Evolutionary conservation across 768 basidiomycete species (phyloP).

Genomic region (Tulasnella sp.): DNA sequence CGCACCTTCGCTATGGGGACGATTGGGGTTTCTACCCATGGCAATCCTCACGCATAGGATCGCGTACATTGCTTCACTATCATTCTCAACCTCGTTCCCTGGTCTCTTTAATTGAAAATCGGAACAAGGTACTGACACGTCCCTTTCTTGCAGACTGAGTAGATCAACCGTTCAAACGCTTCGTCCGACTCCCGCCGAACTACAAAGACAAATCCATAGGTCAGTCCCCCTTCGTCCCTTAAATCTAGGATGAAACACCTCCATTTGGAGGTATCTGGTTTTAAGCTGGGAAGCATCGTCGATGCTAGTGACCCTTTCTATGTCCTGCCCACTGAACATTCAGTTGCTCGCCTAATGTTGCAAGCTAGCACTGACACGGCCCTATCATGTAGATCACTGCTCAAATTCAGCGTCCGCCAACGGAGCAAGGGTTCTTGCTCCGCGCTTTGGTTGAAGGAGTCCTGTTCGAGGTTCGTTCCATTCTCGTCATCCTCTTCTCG

Average conservation of each 20-base stretch:
- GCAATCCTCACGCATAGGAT: conserved; percentile 5
- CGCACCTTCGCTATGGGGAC: conserved; percentile 1
- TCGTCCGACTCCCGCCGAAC: background rate
- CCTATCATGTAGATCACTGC: background rate
- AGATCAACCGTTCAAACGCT: background rate
- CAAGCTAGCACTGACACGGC: background rate
- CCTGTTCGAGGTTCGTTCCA: background rate
- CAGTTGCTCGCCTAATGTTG: background rate
- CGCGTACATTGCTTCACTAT: background rate
- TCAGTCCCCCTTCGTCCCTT: background rate
- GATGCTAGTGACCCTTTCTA: background rate
- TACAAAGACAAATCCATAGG: background rate
- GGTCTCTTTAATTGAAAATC: background rate
- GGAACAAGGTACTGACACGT: background rate
- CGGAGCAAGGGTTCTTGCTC: background rate
- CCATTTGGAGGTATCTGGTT: background rate
- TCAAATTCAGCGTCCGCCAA: background rate
- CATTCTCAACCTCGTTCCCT: background rate
- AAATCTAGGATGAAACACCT: background rate
- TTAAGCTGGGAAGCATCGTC: background rate
- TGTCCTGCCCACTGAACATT: conserved; percentile 3
- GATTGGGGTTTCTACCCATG: conserved; percentile 8
- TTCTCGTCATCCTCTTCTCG: background rate
- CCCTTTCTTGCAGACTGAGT: background rate
- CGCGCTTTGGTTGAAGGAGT: background rate